Percentiles rank a stretch among this genome's conserved stretches.
phyloP scores from a whole-genome alignment of 305 asterid genomes.

The Fraxinus nigra region DNA sequence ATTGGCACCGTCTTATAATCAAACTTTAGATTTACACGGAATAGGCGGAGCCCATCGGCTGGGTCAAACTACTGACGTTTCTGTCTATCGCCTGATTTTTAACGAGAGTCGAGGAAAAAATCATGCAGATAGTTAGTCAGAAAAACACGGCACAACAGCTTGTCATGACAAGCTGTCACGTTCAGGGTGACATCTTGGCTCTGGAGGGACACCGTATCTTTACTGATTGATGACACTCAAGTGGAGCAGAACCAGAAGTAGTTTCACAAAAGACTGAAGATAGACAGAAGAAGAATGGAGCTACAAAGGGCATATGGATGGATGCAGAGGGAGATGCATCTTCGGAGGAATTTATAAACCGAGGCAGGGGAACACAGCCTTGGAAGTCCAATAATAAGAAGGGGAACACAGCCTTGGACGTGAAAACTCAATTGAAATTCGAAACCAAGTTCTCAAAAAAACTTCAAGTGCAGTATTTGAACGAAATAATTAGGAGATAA shows the following conservation, averaged over 20 bases:
- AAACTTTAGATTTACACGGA: slow-evolving; percentile 88
- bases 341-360: too few relatives aligned
- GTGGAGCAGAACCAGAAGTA: slow-evolving; percentile 82
- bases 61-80: slow-evolving; percentile 91
- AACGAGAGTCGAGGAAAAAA: slow-evolving; percentile 81
- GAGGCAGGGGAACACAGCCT: too few relatives aligned
- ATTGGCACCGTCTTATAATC: slow-evolving; percentile 86
- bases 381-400: too few relatives aligned
- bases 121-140: slow-evolving; percentile 89
- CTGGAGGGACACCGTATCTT: slow-evolving; percentile 86
- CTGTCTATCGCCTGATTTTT: slow-evolving; percentile 83
- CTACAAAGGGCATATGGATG: too few relatives aligned
- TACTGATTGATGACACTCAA: slow-evolving; percentile 84
- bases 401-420: too few relatives aligned
- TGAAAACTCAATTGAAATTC: too few relatives aligned
- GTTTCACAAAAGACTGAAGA: slow-evolving; percentile 61
- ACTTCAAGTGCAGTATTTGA: too few relatives aligned
- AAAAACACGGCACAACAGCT: slow-evolving; percentile 87
- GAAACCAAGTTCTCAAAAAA: too few relatives aligned
- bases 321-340: too few relatives aligned
- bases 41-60: slow-evolving; percentile 96
- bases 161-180: slow-evolving; percentile 97
- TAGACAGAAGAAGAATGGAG: too few relatives aligned
- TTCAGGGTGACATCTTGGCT: slow-evolving; percentile 91
- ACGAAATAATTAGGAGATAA: too few relatives aligned